Evolutionary conservation across 139 green algal species (phyloP).

Genomic region (Yamagishiella unicocca): DNA sequence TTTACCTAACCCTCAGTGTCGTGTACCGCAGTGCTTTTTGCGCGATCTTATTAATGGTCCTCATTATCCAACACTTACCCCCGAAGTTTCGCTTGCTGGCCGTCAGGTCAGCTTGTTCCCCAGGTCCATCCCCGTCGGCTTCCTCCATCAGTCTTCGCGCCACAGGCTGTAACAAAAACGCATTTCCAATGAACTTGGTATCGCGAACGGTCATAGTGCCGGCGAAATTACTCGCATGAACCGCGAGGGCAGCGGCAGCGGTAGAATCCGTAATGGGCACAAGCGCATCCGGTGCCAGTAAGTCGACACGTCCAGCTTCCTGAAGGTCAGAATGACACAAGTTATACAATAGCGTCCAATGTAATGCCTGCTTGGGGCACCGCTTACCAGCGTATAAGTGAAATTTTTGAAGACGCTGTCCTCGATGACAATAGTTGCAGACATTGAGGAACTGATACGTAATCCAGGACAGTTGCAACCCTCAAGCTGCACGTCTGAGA

Average conservation of each 20-base stretch:
- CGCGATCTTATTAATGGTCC: not conserved
- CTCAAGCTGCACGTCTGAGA: not conserved
- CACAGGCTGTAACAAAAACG: not conserved
- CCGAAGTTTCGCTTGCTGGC: not conserved
- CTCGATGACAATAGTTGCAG: not conserved
- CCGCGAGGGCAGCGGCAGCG: not conserved
- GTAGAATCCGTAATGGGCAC: not conserved
- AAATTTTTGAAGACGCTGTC: slow-evolving; percentile 24
- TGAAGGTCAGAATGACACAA: not conserved
- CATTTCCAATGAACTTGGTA: not conserved
- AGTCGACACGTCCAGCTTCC: not conserved
- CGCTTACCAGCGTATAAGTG: not conserved
- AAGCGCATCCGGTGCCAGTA: no score
- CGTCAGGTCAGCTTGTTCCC: not conserved
- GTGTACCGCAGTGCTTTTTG: not conserved
- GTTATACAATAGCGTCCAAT: not conserved
- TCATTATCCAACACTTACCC: not conserved
- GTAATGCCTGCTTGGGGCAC: not conserved
- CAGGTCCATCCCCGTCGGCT: no score
- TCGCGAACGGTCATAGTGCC: not conserved
- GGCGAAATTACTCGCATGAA: not conserved
- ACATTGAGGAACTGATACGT: not conserved
- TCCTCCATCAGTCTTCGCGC: no score
- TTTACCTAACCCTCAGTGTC: not conserved
- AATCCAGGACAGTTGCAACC: not conserved